Base-by-base conservation (phyloP, 148 eudicot genomes). In the Salicornia ramosissima region DNA sequence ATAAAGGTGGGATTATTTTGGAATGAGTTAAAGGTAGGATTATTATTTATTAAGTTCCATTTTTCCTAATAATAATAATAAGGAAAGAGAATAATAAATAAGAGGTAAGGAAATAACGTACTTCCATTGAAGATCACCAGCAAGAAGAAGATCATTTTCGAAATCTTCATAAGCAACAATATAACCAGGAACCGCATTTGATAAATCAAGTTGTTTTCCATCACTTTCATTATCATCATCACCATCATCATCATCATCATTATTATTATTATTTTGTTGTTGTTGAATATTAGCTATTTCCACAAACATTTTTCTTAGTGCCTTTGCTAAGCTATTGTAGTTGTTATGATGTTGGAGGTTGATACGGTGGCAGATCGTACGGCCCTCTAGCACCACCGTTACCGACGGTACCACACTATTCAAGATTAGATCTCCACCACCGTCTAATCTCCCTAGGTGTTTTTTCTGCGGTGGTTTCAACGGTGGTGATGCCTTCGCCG, bases 61-160 rank as follows among this genome's bases (percentile, higher is more conserved):
- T n/a, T n/a, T n/a, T n/a, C n/a, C n/a, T n/a, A n/a, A n/a, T n/a
- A n/a, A n/a, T n/a, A n/a, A 15, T 9, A 18, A 1, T 24, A n/a
- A 22, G 25, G 14, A 43, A 8, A 68, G 34, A 28, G 15, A 0
- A 30, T 25, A 22, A 39, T 6, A 22, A 11, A 64, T 16, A 28
- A 30, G 5, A 16, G 25, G 9, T 1, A 13, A 43, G 4, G 6
- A 1, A n/a, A 34, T 3, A n/a, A 77, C 91, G 49, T 88, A 91
- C 97, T 88, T 88, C 94, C 94, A 91, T 18, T 84, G 78, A 26
- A 91, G 94, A 68, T 91, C 97, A 73, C 97, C 97, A 65, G 80
- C 97, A 56, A 91, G 90, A 55, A 90, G 91, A 46, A 91, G 94
- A 81, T 91, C 97, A 80, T 88, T 91, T 53, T 91, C 97, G 69